These are phyloP conservation scores for Kwoniella dendrophila DNA, from an alignment of 768 basidiomycete genomes.

Conservation along the genomic window DNA sequence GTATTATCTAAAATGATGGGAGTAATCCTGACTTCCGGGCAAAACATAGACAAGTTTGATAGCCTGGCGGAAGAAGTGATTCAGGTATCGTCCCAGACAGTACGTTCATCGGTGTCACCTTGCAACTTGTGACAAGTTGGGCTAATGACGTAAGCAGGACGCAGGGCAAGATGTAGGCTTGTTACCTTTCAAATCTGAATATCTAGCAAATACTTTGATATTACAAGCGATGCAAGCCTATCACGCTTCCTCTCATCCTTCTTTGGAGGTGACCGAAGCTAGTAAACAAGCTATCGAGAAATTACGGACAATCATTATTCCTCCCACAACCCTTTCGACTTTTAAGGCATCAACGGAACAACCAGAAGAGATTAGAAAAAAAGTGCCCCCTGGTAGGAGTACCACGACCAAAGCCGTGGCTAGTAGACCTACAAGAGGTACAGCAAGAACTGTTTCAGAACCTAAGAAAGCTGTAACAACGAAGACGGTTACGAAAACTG, in stretches of 20 bases:
- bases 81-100: not conserved
- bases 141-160: constrained; percentile 40
- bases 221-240: constrained; percentile 75
- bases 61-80: constrained; percentile 32
- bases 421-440: constrained; percentile 8
- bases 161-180: constrained; percentile 52
- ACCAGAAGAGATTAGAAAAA: not conserved
- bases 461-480: constrained; percentile 7
- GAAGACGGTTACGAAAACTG: not conserved
- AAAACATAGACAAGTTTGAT: constrained; percentile 45
- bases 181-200: constrained; percentile 57
- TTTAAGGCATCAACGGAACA: constrained; percentile 28
- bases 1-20: constrained; percentile 65
- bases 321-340: constrained; percentile 5
- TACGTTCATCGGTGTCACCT: not conserved
- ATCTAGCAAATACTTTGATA: constrained; percentile 62
- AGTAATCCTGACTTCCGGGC: constrained; percentile 58
- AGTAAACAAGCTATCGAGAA: constrained; percentile 63
- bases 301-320: constrained; percentile 52
- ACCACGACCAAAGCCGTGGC: constrained; percentile 29
- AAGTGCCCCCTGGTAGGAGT: constrained; percentile 21
- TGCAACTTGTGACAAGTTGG: not conserved
- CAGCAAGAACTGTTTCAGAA: constrained; percentile 14
- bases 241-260: constrained; percentile 57
- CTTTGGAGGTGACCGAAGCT: constrained; percentile 61